phyloP scores from a whole-genome alignment of 441 rosid species.

The Erysimum cheiri region DNA sequence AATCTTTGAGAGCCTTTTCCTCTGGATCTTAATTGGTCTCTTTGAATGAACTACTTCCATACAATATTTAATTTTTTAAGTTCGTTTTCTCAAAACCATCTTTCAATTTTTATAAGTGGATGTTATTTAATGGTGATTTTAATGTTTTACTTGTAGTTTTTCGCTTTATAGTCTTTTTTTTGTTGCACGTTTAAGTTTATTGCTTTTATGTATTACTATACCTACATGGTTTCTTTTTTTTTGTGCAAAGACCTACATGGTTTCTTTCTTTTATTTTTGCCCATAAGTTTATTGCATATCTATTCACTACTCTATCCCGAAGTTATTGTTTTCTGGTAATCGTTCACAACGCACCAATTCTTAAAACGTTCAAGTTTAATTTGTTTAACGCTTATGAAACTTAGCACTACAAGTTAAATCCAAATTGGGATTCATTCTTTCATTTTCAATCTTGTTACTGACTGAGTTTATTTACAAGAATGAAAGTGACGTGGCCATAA shows the following conservation, averaged over 20 bases:
- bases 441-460: no score
- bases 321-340: slow-evolving; percentile 29
- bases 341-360: slow-evolving; percentile 22
- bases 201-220: not conserved
- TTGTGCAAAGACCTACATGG: no score
- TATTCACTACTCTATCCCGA: not conserved
- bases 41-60: not conserved
- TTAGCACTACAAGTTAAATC: slow-evolving; percentile 29
- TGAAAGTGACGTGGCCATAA: slow-evolving; percentile 27
- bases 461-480: slow-evolving; percentile 1
- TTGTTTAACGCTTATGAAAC: slow-evolving; percentile 11
- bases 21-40: not conserved
- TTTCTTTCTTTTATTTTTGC: slow-evolving; percentile 13
- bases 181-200: not conserved
- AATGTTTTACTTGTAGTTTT: slow-evolving; percentile 27
- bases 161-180: not conserved
- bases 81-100: slow-evolving; percentile 13
- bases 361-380: slow-evolving; percentile 15
- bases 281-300: slow-evolving; percentile 11
- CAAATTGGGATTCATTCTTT: not conserved
- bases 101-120: not conserved
- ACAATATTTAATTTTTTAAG: not conserved
- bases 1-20: not conserved
- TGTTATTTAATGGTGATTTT: slow-evolving; percentile 4
- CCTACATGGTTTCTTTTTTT: slow-evolving; percentile 4